Base-by-base conservation (phyloP, 1,284 basidiomycete species). In the Sporisorium sorghi region DNA sequence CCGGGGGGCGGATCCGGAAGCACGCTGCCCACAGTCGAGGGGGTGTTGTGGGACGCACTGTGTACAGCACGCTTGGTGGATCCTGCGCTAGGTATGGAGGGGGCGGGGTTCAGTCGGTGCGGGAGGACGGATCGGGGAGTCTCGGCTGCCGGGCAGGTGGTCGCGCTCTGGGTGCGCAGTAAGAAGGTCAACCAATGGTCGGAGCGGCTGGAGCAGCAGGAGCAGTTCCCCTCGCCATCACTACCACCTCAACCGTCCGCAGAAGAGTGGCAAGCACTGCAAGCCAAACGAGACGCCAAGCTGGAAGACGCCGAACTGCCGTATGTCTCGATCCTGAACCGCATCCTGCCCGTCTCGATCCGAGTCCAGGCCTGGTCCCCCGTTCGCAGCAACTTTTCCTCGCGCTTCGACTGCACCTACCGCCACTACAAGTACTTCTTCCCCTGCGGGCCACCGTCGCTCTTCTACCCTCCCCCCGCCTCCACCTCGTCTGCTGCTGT, bases 361-460 rank as follows among this genome's bases (percentile, higher is more conserved):
- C 91, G 94, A 23, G 87, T 98, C n/a, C 88, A 95, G 55, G 94
- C 93, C 4, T 99, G 96, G 96, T 94, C 94, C 4, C 93, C 95
- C 11, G 91, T 98, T n/a, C 84, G 89, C 0, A 82, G 88, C 7
- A 84, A 86, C 35, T 99, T 99, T 85, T 94, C 94, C 39, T 90
- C 95, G 2, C 90, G 96, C 2, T 96, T 93, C 86, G 91, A 91
- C 23, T 98, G 95, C 86, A 87, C 86, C 60, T 90, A 89, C 80
- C 88, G 96, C 35, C 96, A 99, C 85, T 99, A 99, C 90, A 97
- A 97, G 85, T 99, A 99, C 86, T 96, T 97, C 85, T 99, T 84
- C 72, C 67, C 76, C 17, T 50, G 61, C 11, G 83, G 83, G 5
- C 72, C 78, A 4, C 79, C 82, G 0, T 8, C 32, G 0, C 9